Evolutionary conservation across 306 rosid species (phyloP), one percentile per base, ranked within the genome.

Genomic region (Trifolium fragiferum): DNA sequence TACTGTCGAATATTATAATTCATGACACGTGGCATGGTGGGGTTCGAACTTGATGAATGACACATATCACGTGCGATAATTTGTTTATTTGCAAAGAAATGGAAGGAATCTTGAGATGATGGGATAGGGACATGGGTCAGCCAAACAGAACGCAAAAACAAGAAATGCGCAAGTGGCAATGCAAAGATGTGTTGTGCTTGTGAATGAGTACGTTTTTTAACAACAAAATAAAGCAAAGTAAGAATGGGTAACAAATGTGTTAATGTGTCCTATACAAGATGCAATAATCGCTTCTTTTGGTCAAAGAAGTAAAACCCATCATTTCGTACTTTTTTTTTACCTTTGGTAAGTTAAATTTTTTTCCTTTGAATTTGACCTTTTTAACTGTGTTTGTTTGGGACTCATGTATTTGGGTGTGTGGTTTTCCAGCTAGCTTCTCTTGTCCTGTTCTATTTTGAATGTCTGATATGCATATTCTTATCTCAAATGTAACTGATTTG

Each of bases 291-390:
- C 72, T 73, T 73, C 67, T 14, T 43, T 15, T 68, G 78, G 85
- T 82, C 85, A 82, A 82, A 82, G 76, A 71, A 38, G 60, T 47
- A 30, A 77, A 66, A 68, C 73, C 50, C 82, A 67, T 66, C 74
- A 23, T 59, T 47, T 37, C 72, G 38, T 81, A 55, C 59, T 1
- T 8, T 60, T 60, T 66, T 35, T 78, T 62, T 2, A 74, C 71
- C 78, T 49, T 10, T 46, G 23, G 27, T 10, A 18, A 54, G 1
- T 54, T n/a, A n/a, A 54, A 9, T 1, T 21, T 3, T 33, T 59
- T 70, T 9, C 32, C 78, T 54, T 57, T 10, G 62, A 58, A 68
- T 5, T 65, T 18, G 19, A 63, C 50, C 19, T 15, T 9, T 71
- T 70, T 78, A 19, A 33, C 32, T 47, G 65, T 30, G 18, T 72